Conservation (phyloP, 139 green algal species). For the Limnomonas spitsbergensis region DNA sequence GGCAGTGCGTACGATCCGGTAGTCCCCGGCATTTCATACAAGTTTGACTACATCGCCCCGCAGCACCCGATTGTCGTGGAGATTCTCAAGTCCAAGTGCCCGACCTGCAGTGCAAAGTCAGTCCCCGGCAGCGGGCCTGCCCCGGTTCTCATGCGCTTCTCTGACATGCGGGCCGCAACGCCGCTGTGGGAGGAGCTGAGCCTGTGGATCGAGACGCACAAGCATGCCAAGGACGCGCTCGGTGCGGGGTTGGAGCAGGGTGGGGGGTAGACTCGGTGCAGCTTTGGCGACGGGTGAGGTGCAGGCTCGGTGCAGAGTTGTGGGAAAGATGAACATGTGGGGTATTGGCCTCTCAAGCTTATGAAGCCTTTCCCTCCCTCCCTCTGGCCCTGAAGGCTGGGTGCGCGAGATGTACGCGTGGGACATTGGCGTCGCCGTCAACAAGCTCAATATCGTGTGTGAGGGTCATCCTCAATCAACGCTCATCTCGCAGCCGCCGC, state of each 20-base stretch:
- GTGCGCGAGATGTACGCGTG: conserved; percentile 93
- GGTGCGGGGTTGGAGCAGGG: no score
- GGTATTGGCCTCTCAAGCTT: no score
- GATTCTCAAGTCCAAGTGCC: conserved; percentile 60
- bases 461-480: conserved; percentile 22
- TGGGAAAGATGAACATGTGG: no score
- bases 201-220: conserved; percentile 77
- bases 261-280: no score
- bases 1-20: conserved; percentile 8
- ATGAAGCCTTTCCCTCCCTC: background rate
- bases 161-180: conserved; percentile 35
- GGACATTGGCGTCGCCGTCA: conserved; percentile 49
- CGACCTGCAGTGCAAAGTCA: background rate
- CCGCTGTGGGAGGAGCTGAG: conserved; percentile 78
- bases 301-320: no score
- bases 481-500: conserved; percentile 82
- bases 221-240: conserved; percentile 74
- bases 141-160: conserved; percentile 61
- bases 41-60: conserved; percentile 19
- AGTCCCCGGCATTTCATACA: conserved; percentile 6
- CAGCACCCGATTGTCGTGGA: conserved; percentile 6
- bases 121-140: conserved; percentile 52
- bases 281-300: no score
- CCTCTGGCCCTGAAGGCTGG: conserved; percentile 51
- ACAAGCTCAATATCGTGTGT: conserved; percentile 50